Evolutionary conservation across 257 asterid species (phyloP).

Genomic region (Thymus quinquecostatus): DNA sequence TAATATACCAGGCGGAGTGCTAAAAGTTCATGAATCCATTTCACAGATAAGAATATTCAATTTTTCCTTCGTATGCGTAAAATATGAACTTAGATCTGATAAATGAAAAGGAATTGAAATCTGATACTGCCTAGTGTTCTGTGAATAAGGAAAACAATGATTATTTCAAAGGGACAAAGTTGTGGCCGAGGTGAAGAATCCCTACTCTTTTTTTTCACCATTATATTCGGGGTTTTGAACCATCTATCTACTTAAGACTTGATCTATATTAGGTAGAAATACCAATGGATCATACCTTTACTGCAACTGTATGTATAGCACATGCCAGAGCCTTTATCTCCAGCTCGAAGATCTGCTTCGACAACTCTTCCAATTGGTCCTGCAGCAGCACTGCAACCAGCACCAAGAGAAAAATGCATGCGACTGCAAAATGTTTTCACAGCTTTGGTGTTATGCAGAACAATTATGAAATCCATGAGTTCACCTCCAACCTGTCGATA

Average conservation of each 20-base stretch:
- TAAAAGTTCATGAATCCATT: background rate
- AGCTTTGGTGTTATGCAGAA: slow-evolving; percentile 81
- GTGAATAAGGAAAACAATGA: background rate
- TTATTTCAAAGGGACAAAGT: background rate
- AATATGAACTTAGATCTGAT: background rate
- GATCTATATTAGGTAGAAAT: slow-evolving; percentile 18
- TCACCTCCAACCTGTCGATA: slow-evolving; percentile 81
- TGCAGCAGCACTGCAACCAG: slow-evolving; percentile 99
- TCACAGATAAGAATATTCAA: background rate
- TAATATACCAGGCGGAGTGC: background rate
- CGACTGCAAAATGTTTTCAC: slow-evolving; percentile 98
- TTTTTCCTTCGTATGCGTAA: background rate
- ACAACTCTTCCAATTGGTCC: slow-evolving; percentile 97
- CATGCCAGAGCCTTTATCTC: slow-evolving; percentile 98
- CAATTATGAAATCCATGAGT: slow-evolving; percentile 94
- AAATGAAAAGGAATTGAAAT: background rate
- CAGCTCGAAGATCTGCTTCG: slow-evolving; percentile 98
- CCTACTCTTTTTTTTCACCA: background rate
- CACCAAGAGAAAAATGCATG: slow-evolving; percentile 98
- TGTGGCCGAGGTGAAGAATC: background rate
- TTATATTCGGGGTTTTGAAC: no score
- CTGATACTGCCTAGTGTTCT: background rate
- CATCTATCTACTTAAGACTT: background rate
- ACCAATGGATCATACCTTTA: slow-evolving; percentile 62
- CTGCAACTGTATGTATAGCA: slow-evolving; percentile 99